Evolutionary conservation across 2,329 filamentous ascomycete genomes (phyloP), one percentile per base, ranked within the genome.

Genomic region (Didymella pomorum): DNA sequence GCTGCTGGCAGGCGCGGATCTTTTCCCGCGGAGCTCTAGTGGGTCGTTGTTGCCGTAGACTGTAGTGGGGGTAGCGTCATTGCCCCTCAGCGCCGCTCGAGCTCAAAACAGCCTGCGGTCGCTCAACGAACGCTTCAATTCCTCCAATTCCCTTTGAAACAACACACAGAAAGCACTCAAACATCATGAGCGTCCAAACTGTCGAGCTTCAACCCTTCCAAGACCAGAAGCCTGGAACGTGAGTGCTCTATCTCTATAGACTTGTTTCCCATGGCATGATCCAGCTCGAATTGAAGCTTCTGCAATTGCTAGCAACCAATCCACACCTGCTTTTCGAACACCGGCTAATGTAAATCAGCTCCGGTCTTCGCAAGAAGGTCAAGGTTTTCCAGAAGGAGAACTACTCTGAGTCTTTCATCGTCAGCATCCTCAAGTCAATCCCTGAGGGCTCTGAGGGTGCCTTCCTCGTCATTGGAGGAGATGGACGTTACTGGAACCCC

Each of bases 161-260:
- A 66, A 61, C 58, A 65, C 66, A 60, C 69, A 71, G 49, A 53
- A 55, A 21, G 61, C 25, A 59, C 31, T 59, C 53, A 65, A 33
- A 47, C 67, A 76, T 41, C 23, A 77, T 97, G 92, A 86, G 82
- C 76, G 81, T 88, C 79, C 86, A 91, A 80, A 92, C 89, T 53
- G 91, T 97, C 73, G 86, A 90, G 70, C 87, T 97, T 79, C 88
- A 87, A 79, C 87, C 93, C 60, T 97, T 95, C 80, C 85, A 89
- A 65, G 95, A 98, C 86, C 95, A 99, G 86, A 99, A 99, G 86
- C 93, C 94, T 66, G 94, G 94, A 86, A 98, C 94, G 94, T 97
- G 88, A 81, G 94, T 93, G 18, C 39, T 23, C 26, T 39, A 21
- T 28, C 37, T 33, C 37, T 11, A 8, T 21, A 12, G 37, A 11